Base-by-base conservation (phyloP, 352 stramenopile genomes). In the Phytophthora hibernalis region DNA sequence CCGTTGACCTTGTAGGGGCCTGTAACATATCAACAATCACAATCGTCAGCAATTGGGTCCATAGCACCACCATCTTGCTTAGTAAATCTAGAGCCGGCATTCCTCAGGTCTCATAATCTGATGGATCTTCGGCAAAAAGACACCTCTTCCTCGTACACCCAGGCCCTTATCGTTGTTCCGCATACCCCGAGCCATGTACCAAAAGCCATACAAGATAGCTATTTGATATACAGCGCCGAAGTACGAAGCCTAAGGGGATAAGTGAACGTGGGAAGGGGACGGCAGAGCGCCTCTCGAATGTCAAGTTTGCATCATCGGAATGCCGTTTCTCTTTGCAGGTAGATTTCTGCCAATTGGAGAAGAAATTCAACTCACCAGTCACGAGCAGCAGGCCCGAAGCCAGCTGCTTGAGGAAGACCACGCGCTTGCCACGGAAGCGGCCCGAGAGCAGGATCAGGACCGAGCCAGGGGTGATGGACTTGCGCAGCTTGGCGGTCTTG, bases 1-100 rank as follows among this genome's bases (percentile, higher is more conserved):
- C 97, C 97, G 89, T 99, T 99, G 52, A 99, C 90, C 87, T 98
- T 98, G 94, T 99, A 99, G 26, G 98, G 98, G 73, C 98, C 97
- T 98, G 56, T 2, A 70, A 24, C 7, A 40, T 3, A 59, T 47
- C 9, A 24, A 49, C n/a, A 60, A 10, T 55, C 12, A 50, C 8
- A 56, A 38, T 10, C 3, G 37, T 70, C 12, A 48, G 22, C 28
- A 42, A 60, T 20, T 35, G 1, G 18, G 22, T 20, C 43, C 11
- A 26, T 3, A 15, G 15, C 16, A 40, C 20, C 22, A 16, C 7
- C n/a, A 42, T 18, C 15, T 33, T 9, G 2, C 28, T 11, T 37
- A 42, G 21, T 20, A 30, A 26, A 54, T 18, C n/a, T 40, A n/a
- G 40, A 53, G 45, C 26, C 22, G 53, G 40, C 45, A 81, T 86